Conservation (phyloP, 768 basidiomycete species). For the Mycena vulgaris region DNA sequence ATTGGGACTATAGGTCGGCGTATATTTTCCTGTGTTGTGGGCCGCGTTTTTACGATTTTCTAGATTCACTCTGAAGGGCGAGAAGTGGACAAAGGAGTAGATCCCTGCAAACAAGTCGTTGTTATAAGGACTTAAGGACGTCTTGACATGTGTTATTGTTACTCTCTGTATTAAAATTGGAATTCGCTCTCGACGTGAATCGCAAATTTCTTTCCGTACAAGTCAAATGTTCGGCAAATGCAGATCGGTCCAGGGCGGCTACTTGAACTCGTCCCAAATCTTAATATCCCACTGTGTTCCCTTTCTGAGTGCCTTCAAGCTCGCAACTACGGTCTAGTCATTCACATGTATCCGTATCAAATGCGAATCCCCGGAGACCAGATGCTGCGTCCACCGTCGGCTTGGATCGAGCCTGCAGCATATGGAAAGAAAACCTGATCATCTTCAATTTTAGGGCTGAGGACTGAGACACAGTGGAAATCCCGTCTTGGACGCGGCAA, state of each 20-base stretch:
- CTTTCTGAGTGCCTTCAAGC: neutral
- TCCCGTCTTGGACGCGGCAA: too few species aligned
- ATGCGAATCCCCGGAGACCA: constrained; percentile 9
- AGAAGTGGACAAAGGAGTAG: constrained; percentile 4
- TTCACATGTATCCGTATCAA: neutral
- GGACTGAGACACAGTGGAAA: too few species aligned
- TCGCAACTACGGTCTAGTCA: neutral
- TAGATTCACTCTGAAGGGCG: constrained; percentile 6
- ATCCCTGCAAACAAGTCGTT: neutral
- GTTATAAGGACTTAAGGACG: too few species aligned
- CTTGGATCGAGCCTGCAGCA: constrained; percentile 16
- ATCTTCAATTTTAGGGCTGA: too few species aligned
- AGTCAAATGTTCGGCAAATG: neutral
- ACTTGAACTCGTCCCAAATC: neutral
- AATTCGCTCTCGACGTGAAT: too few species aligned
- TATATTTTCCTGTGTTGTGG: too few species aligned
- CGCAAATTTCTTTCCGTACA: too few species aligned
- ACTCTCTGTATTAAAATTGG: too few species aligned
- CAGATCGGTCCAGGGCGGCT: constrained; percentile 5
- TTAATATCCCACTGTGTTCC: constrained; percentile 13
- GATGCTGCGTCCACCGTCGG: neutral
- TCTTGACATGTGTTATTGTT: too few species aligned
- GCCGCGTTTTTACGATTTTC: neutral
- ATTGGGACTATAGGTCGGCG: constrained; percentile 31
- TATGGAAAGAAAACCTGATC: too few species aligned